Evolutionary conservation across 352 stramenopile genomes (phyloP), one percentile per base, ranked within the genome.

Genomic region (Plasmopara halstedii): DNA sequence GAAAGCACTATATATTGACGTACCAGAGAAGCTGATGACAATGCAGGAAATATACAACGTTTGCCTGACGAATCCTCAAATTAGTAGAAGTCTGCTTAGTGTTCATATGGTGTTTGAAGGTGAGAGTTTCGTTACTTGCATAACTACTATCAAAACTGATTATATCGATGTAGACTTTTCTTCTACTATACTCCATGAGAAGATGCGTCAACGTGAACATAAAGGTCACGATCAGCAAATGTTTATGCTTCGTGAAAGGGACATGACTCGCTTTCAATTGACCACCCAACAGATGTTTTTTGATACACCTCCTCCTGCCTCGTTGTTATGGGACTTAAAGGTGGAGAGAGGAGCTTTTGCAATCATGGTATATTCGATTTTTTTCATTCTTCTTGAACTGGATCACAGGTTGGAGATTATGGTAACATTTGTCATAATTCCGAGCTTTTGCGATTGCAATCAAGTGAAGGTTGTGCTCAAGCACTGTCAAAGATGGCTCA

Each of bases 41-140:
- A 56, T 65, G 14, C 62, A 53, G 1, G 73, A 84, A 25, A 40
- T 82, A 2, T 78, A 80, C 38, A 58, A 73, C 14, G 50, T 73
- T 35, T 88, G 76, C 50, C 73, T 88, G 37, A 83, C 76, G 9
- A 75, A 69, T n/a, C n/a, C n/a, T n/a, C n/a, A n/a, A n/a, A n/a
- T n/a, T n/a, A n/a, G n/a, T n/a, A n/a, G n/a, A n/a, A n/a, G n/a
- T n/a, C n/a, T n/a, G n/a, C n/a, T n/a, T n/a, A n/a, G n/a, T n/a
- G n/a, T n/a, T 32, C 64, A 85, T 29, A 34, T 51, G 3, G 42
- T 74, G 13, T 53, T 78, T 2, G 34, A 80, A 62, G 67, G 76
- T 83, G 45, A 39, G 48, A 15, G 8, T 10, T 17, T 27, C 13
- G 1, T n/a, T n/a, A n/a, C 11, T 29, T 29, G 25, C 25, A 29